Conservation (phyloP, 2,329 filamentous ascomycete genomes). For the Xenoacremonium recifei region DNA sequence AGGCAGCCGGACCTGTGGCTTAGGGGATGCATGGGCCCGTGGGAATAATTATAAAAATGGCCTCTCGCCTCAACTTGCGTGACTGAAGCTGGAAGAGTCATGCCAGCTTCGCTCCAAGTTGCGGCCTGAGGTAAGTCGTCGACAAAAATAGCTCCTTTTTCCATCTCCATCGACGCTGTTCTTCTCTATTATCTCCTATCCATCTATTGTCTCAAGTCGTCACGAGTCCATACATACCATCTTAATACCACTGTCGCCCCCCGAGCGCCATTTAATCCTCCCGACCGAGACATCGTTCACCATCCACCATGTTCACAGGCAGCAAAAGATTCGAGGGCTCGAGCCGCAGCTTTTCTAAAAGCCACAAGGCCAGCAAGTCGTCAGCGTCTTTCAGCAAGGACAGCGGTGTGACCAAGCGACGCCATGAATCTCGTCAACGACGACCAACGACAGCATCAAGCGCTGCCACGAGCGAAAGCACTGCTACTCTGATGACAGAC, state of each 20-base stretch:
- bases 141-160: conserved; percentile 2
- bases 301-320: conserved; percentile 45
- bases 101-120: conserved; percentile 16
- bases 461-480: conserved; percentile 34
- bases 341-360: conserved; percentile 53
- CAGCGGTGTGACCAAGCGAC: conserved; percentile 52
- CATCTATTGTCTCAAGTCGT: conserved; percentile 6
- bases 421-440: conserved; percentile 48
- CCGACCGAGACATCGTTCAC: not conserved
- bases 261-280: conserved; percentile 11
- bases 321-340: conserved; percentile 44
- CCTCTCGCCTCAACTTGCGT: conserved; percentile 9
- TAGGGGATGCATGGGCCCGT: conserved; percentile 22
- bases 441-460: conserved; percentile 49
- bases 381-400: conserved; percentile 56
- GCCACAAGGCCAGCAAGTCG: conserved; percentile 49
- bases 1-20: conserved; percentile 18
- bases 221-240: too few species aligned
- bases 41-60: conserved; percentile 27
- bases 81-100: too few species aligned
- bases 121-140: conserved; percentile 33
- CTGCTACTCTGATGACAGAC: conserved; percentile 34
- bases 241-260: too few species aligned
- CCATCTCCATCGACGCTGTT: conserved; percentile 10
- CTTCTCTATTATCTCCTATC: conserved; percentile 12